phyloP scores from a whole-genome alignment of 2,329 filamentous ascomycete species.

The Didymella pinodella region DNA sequence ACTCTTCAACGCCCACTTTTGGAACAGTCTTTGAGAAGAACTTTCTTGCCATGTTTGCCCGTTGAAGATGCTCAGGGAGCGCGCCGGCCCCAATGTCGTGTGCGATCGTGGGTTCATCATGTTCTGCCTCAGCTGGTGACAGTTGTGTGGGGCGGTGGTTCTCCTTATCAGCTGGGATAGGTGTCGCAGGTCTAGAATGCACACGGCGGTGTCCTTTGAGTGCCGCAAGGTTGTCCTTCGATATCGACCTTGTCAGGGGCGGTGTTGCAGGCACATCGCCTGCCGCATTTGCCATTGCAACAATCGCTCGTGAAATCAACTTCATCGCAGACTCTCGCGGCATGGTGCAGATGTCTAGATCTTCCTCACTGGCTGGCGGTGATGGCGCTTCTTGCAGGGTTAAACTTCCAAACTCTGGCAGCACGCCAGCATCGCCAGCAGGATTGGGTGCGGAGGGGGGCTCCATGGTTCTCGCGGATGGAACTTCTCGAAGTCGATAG shows the following conservation, averaged over 20 bases:
- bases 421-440: conserved; percentile 51
- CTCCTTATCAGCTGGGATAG: conserved; percentile 52
- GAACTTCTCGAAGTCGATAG: conserved; percentile 29
- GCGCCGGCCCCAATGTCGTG: conserved; percentile 66
- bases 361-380: conserved; percentile 50
- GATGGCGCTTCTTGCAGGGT: conserved; percentile 49
- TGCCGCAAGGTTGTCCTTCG: conserved; percentile 49
- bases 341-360: conserved; percentile 76
- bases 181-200: conserved; percentile 50
- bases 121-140: conserved; percentile 60
- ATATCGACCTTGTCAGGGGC: conserved; percentile 67
- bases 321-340: conserved; percentile 77
- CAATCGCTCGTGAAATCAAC: conserved; percentile 69
- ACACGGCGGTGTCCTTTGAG: conserved; percentile 44
- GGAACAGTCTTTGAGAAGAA: conserved; percentile 92
- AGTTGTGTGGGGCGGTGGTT: conserved; percentile 52
- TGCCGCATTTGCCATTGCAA: conserved; percentile 72
- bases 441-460: conserved; percentile 52
- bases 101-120: conserved; percentile 58
- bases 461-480: conserved; percentile 33
- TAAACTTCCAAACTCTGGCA: conserved; percentile 47
- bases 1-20: conserved; percentile 82
- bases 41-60: conserved; percentile 85
- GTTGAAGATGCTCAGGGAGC: conserved; percentile 77
- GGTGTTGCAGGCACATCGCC: conserved; percentile 85